Evolutionary conservation across 2,329 filamentous ascomycete species (phyloP), one percentile per base, ranked within the genome.

Genomic region (Hansfordia pulvinata): DNA sequence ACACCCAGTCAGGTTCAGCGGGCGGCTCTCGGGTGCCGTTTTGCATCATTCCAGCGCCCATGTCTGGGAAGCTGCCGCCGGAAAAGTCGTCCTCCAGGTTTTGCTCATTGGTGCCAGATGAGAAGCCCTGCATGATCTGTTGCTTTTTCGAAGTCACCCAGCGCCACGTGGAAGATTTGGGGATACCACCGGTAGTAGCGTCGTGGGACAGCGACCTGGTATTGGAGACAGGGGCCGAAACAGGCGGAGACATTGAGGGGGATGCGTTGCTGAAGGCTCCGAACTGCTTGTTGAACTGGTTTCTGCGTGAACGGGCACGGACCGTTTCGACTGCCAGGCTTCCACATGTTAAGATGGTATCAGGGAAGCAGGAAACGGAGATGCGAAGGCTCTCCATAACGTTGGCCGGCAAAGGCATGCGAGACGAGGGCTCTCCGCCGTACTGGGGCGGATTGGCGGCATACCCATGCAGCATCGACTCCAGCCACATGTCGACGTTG

Each of bases 241-340:
- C n/a, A n/a, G n/a, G n/a, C n/a, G n/a, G n/a, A n/a, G n/a, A n/a
- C n/a, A n/a, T n/a, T n/a, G n/a, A n/a, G n/a, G n/a, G n/a, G n/a
- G n/a, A n/a, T n/a, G n/a, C n/a, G n/a, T 25, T 23, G 8, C 20
- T 25, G 9, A 29, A 22, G 3, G 38, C 28, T 8, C 43, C 40
- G 19, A 32, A 31, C 10, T 35, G 26, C 5, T 32, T 25, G 20
- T 38, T 31, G n/a, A 62, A 64, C 25, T 55, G 56, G 20, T 69
- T 42, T 38, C 69, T 69, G 27, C 54, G 63, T 0, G 65, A 62
- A 35, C 69, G 69, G 16, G 56, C 46, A 10, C 69, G 63, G 30
- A 74, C 69, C 0, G 62, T 70, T 43, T 73, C 67, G 25, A 71
- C 54, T 1, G 67, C 62, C 4, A 71, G 49, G 37, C 62, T 69